Evolutionary conservation across 129 eudicot genomes (phyloP).

Genomic region (Arctium minus): DNA sequence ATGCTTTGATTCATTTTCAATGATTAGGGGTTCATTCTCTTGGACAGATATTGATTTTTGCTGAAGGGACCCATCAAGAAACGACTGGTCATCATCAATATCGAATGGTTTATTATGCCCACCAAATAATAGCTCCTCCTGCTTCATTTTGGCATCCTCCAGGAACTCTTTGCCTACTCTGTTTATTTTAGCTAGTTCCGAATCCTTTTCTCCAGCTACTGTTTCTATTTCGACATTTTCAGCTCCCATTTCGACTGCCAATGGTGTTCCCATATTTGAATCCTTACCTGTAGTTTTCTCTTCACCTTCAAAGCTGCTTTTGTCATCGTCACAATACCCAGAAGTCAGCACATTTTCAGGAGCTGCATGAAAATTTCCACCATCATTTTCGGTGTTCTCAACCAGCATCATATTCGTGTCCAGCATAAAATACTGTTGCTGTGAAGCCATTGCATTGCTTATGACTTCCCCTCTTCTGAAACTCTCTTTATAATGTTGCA

Average conservation of each 20-base stretch:
- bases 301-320: constrained; percentile 35
- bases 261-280: constrained; percentile 20
- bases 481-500: constrained; percentile 67
- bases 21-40: neutral
- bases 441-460: constrained; percentile 34
- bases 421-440: constrained; percentile 36
- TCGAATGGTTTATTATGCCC: neutral
- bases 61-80: constrained; percentile 21
- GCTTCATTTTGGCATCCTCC: neutral
- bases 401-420: constrained; percentile 29
- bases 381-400: constrained; percentile 32
- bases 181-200: neutral
- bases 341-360: constrained; percentile 42
- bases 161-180: neutral
- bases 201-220: neutral
- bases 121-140: constrained; percentile 11
- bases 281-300: constrained; percentile 25
- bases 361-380: constrained; percentile 33
- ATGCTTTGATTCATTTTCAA: constrained; percentile 1
- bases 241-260: constrained; percentile 25
- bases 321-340: constrained; percentile 35
- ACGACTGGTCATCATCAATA: constrained; percentile 10
- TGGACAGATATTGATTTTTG: constrained; percentile 16
- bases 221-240: constrained; percentile 28
- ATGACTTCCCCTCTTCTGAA: constrained; percentile 39